phyloP scores from a whole-genome alignment of 306 rosid genomes.

The Prosopis cineraria region DNA sequence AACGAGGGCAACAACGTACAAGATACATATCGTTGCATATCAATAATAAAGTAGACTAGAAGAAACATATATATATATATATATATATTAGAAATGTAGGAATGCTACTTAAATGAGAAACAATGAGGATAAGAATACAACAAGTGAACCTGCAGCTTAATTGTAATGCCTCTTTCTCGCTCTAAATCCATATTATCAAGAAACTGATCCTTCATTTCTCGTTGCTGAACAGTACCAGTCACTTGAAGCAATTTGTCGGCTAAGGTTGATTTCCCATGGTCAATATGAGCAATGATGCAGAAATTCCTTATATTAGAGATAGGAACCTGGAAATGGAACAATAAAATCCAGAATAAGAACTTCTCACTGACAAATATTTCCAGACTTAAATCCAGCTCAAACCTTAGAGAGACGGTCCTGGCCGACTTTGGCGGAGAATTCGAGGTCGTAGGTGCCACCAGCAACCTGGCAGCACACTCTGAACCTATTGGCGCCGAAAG shows the following conservation, averaged over 20 bases:
- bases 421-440: constrained; percentile 54
- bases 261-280: constrained; percentile 87
- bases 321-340: constrained; percentile 69
- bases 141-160: constrained; percentile 70
- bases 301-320: constrained; percentile 77
- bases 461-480: constrained; percentile 49
- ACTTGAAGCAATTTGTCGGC: constrained; percentile 87
- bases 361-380: neutral
- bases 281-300: constrained; percentile 85
- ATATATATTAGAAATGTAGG: neutral
- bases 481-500: constrained; percentile 31
- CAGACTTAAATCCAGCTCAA: neutral
- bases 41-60: neutral
- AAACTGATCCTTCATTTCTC: constrained; percentile 96
- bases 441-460: constrained; percentile 45
- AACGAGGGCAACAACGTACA: too few relatives aligned
- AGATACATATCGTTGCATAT: neutral
- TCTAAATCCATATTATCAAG: constrained; percentile 99
- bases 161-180: constrained; percentile 92
- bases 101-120: neutral
- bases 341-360: neutral
- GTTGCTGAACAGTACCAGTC: constrained; percentile 85
- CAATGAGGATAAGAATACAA: neutral
- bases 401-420: constrained; percentile 80
- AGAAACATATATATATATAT: too few relatives aligned